A percentile compares a stretch with the other conserved stretches of the same genome.
phyloP scores from a whole-genome alignment of 805 yeast genomes.

The Saccharomycopsis oosterbeekiorum region DNA sequence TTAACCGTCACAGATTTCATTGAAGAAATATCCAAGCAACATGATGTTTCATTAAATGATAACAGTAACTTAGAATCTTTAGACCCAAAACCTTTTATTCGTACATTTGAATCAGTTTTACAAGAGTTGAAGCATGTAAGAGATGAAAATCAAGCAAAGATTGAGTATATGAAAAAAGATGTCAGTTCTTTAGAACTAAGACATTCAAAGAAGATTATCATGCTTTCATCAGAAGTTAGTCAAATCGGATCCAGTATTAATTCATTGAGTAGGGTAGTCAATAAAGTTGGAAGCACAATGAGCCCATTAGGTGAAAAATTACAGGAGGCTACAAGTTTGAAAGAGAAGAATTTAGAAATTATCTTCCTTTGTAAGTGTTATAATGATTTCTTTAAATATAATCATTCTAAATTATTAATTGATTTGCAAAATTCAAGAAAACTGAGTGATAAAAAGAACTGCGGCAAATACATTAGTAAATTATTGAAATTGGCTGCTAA shows the following conservation, averaged over 20 bases:
- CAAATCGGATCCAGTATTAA: slow-evolving; percentile 39
- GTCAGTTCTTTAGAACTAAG: slow-evolving; percentile 52
- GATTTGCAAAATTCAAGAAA: slow-evolving; percentile 37
- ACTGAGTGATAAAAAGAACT: slow-evolving; percentile 44
- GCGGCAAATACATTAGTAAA: slow-evolving; percentile 37
- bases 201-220: slow-evolving; percentile 59
- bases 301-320: slow-evolving; percentile 63
- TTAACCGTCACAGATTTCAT: slow-evolving; percentile 71
- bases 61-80: slow-evolving; percentile 26
- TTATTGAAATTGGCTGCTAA: slow-evolving; percentile 14
- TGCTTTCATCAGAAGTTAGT: slow-evolving; percentile 39
- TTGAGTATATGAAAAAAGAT: slow-evolving; percentile 41
- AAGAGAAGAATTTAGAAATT: slow-evolving; percentile 64
- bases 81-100: slow-evolving; percentile 90
- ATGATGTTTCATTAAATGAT: slow-evolving; percentile 32
- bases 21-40: slow-evolving; percentile 67
- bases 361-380: slow-evolving; percentile 69
- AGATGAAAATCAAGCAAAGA: slow-evolving; percentile 43
- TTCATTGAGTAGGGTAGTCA: slow-evolving; percentile 41
- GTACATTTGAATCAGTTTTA: slow-evolving; percentile 83
- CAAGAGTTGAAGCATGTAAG: slow-evolving; percentile 56
- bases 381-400: slow-evolving; percentile 57
- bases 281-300: slow-evolving; percentile 47
- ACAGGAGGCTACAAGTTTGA: slow-evolving; percentile 56
- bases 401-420: slow-evolving; percentile 45